Conservation (phyloP, 352 stramenopile species). For the Globisporangium iwayamae region DNA sequence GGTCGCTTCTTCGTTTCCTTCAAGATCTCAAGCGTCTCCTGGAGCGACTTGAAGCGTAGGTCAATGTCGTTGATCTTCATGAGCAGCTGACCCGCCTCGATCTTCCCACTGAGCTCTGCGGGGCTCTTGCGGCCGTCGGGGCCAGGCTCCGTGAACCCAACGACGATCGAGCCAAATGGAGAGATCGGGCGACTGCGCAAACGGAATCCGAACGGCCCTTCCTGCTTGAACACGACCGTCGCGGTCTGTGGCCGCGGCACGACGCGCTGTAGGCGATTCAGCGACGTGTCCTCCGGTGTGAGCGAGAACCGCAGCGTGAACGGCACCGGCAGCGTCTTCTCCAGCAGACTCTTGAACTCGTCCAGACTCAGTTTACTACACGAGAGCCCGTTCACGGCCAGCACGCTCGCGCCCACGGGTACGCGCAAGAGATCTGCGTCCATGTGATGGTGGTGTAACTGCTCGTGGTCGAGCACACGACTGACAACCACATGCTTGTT, state of each 20-base stretch:
- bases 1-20: conserved; percentile 56
- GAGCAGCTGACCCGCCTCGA: conserved; percentile 62
- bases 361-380: conserved; percentile 71
- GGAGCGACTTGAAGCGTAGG: conserved; percentile 58
- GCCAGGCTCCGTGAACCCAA: conserved; percentile 52
- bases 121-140: conserved; percentile 49
- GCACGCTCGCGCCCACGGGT: conserved; percentile 50
- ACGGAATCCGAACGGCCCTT: conserved; percentile 71
- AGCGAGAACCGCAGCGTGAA: conserved; percentile 70
- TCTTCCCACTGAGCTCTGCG: conserved; percentile 70
- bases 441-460: conserved; percentile 2
- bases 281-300: conserved; percentile 49
- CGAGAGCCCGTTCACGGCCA: conserved; percentile 75
- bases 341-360: conserved; percentile 53
- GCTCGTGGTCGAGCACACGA: conserved; percentile 38
- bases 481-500: conserved; percentile 70
- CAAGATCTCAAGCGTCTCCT: conserved; percentile 55
- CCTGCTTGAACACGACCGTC: conserved; percentile 66
- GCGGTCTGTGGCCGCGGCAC: conserved; percentile 48
- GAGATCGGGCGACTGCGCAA: conserved; percentile 67
- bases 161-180: conserved; percentile 66
- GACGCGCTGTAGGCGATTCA: conserved; percentile 47
- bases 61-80: conserved; percentile 66
- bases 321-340: conserved; percentile 39
- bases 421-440: conserved; percentile 38